phyloP scores from a whole-genome alignment of 441 rosid species.

The Euphorbia schlechtendalii region DNA sequence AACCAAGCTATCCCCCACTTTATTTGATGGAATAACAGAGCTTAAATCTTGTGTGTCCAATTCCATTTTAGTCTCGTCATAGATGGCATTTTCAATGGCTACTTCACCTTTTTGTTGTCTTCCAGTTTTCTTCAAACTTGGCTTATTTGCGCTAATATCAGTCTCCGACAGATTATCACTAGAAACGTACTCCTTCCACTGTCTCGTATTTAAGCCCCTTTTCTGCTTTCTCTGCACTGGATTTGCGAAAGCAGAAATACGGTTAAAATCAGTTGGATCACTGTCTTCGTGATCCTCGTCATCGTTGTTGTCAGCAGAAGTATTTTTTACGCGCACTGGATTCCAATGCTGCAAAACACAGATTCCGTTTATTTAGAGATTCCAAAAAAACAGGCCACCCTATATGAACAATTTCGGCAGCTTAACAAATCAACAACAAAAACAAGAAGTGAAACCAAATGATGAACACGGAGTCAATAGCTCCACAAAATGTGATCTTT shows the following conservation, averaged over 20 bases:
- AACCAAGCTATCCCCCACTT: slow-evolving; percentile 7
- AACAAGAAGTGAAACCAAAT: background rate
- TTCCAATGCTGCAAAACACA: slow-evolving; percentile 54
- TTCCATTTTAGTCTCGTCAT: slow-evolving; percentile 25
- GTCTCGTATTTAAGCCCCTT: slow-evolving; percentile 42
- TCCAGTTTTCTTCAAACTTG: slow-evolving; percentile 17
- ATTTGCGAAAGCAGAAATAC: slow-evolving; percentile 52
- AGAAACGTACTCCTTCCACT: slow-evolving; percentile 42
- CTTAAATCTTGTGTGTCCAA: slow-evolving; percentile 24
- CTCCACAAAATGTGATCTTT: no score
- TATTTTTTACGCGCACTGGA: slow-evolving; percentile 26
- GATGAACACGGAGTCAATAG: background rate
- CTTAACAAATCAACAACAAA: background rate
- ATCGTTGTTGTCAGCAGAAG: slow-evolving; percentile 17
- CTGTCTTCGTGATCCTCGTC: slow-evolving; percentile 30
- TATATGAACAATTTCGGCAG: no score
- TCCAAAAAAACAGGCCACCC: no score
- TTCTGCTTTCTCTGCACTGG: slow-evolving; percentile 72
- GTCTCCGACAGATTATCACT: slow-evolving; percentile 27
- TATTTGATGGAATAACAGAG: slow-evolving; percentile 10
- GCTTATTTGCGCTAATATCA: slow-evolving; percentile 18
- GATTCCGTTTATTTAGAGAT: slow-evolving; percentile 14
- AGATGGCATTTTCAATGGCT: slow-evolving; percentile 17
- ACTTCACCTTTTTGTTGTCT: slow-evolving; percentile 19
- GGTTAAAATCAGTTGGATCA: slow-evolving; percentile 30